These are phyloP conservation scores for Mrakia gelida DNA, from an alignment of 768 basidiomycete genomes.

Conservation along the genomic window DNA sequence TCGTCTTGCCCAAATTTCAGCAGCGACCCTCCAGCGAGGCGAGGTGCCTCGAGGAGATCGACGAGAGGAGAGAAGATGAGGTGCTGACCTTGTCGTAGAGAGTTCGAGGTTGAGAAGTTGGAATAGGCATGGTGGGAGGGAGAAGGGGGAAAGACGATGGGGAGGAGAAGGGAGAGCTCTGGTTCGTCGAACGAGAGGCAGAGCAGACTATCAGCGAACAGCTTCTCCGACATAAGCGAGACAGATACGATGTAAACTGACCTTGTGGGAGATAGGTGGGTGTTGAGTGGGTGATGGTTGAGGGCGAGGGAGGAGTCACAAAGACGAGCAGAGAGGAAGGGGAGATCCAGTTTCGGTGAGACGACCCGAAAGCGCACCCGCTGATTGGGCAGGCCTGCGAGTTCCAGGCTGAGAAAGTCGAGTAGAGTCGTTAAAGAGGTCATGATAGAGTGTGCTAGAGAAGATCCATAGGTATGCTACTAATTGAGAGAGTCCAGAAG, in stretches of 20 bases:
- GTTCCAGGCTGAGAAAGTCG: too few relatives aligned
- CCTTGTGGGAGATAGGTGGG: background rate
- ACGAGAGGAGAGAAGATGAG: constrained; percentile 48
- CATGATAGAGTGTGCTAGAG: too few relatives aligned
- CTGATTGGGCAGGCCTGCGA: too few relatives aligned
- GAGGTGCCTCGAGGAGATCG: background rate
- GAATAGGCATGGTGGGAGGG: constrained; percentile 53
- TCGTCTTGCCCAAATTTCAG: background rate
- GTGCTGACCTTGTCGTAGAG: constrained; percentile 83
- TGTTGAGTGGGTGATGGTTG: constrained; percentile 9
- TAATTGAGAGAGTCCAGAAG: too few relatives aligned
- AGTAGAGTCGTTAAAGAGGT: too few relatives aligned
- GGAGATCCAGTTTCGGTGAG: background rate
- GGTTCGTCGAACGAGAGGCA: background rate
- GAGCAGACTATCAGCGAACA: background rate
- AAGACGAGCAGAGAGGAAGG: background rate
- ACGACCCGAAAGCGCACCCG: background rate
- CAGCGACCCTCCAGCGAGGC: background rate
- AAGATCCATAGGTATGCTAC: too few relatives aligned
- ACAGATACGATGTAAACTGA: background rate
- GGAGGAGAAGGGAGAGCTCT: background rate
- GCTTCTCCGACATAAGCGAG: background rate
- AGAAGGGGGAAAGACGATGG: background rate
- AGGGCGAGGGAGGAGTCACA: background rate
- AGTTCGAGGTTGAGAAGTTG: constrained; percentile 67